Conservation (phyloP, 192 early-diverging fungal genomes). For the Umbelopsis ramanniana region DNA sequence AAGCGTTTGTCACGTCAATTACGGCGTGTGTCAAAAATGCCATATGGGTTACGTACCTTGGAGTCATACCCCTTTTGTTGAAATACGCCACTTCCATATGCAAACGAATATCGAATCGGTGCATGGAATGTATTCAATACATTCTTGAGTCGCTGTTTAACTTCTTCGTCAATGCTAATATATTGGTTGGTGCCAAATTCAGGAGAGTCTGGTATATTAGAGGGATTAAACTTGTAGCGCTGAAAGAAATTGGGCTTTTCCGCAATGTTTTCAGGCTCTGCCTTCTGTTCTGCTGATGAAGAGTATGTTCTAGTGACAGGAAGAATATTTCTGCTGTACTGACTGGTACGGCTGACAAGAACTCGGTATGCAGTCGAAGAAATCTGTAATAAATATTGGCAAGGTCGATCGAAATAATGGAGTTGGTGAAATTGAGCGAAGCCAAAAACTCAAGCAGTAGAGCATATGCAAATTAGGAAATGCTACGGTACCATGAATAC, state of each 20-base stretch:
- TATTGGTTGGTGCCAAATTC: constrained; percentile 66
- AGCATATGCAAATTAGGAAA: neutral
- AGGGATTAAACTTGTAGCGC: constrained; percentile 32
- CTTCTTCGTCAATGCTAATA: constrained; percentile 57
- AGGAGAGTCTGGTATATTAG: constrained; percentile 47
- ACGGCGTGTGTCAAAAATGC: neutral
- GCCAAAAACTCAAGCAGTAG: neutral
- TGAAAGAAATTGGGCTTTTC: constrained; percentile 1
- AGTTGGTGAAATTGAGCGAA: neutral
- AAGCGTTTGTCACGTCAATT: constrained; percentile 16
- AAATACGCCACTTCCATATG: constrained; percentile 97
- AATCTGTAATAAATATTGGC: neutral
- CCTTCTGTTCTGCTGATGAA: constrained; percentile 1
- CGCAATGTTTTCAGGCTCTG: neutral
- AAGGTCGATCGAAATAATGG: neutral
- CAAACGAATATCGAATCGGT: constrained; percentile 82
- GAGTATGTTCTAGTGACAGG: neutral
- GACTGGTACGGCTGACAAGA: neutral
- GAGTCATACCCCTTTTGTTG: constrained; percentile 80
- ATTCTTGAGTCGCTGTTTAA: constrained; percentile 52
- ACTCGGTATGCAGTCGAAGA: neutral
- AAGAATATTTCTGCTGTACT: neutral
- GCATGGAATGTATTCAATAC: constrained; percentile 55
- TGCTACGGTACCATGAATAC: neutral
- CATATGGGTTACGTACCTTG: constrained; percentile 40